A percentile compares a stretch with the other conserved stretches of the same genome.
phyloP scores from a whole-genome alignment of 2,329 filamentous ascomycete genomes.

The Pestalotiopsis sp. region DNA sequence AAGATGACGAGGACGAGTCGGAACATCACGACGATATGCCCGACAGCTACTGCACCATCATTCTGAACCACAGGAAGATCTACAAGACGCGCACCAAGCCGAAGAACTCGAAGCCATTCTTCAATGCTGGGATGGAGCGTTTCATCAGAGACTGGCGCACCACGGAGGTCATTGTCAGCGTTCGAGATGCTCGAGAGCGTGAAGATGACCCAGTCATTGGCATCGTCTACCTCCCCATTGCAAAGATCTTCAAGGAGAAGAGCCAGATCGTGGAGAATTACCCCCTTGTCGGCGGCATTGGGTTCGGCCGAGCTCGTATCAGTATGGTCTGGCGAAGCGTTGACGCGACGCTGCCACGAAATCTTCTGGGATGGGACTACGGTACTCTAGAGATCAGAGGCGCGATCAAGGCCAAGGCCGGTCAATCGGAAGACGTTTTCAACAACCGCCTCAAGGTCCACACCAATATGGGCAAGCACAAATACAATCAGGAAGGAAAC shows the following conservation, averaged over 20 bases:
- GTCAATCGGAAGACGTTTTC: conserved; percentile 51
- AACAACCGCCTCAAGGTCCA: conserved; percentile 61
- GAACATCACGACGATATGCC: conserved; percentile 68
- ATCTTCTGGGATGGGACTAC: conserved; percentile 70
- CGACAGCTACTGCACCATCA: conserved; percentile 72
- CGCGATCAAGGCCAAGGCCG: conserved; percentile 45
- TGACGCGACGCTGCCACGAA: conserved; percentile 60
- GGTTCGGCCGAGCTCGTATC: conserved; percentile 69
- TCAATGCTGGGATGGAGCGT: conserved; percentile 75
- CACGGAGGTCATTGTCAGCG: conserved; percentile 68
- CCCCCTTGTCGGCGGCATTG: conserved; percentile 73
- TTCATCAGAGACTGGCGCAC: conserved; percentile 71
- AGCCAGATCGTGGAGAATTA: conserved; percentile 69
- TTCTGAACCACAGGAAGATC: conserved; percentile 71
- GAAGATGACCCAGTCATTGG: conserved; percentile 73
- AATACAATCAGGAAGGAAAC: conserved; percentile 55
- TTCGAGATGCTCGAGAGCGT: conserved; percentile 68
- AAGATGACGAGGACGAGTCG: conserved; percentile 58
- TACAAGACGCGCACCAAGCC: conserved; percentile 77
- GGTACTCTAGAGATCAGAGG: conserved; percentile 70
- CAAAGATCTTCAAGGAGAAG: conserved; percentile 62
- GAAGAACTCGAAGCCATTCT: conserved; percentile 78
- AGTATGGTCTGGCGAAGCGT: conserved; percentile 76
- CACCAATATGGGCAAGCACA: conserved; percentile 59
- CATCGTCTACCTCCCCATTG: conserved; percentile 69